phyloP scores from a whole-genome alignment of 139 green algal genomes.

The Ettlia oleoabundans region DNA sequence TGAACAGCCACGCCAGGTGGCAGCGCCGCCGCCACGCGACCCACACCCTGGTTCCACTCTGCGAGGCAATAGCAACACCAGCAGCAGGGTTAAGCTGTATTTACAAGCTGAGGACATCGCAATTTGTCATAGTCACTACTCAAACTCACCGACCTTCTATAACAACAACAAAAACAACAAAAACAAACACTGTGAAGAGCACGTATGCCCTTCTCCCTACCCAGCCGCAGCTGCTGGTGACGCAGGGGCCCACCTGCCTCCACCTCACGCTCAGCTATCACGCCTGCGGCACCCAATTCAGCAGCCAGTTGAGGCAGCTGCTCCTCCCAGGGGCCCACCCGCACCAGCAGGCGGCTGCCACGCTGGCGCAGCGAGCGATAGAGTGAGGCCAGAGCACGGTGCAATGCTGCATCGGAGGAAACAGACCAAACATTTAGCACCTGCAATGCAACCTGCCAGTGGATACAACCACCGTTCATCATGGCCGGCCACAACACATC shows the following conservation, averaged over 20 bases:
- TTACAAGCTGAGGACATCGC: too few relatives aligned
- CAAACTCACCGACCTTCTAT: too few relatives aligned
- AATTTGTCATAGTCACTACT: too few relatives aligned
- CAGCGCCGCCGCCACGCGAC: background rate
- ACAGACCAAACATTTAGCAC: too few relatives aligned
- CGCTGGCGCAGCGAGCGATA: conserved; percentile 43
- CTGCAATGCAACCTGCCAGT: too few relatives aligned
- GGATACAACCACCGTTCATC: background rate
- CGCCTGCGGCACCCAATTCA: conserved; percentile 18
- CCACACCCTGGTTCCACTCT: conserved; percentile 28
- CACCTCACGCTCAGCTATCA: conserved; percentile 73
- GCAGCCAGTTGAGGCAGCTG: conserved; percentile 42
- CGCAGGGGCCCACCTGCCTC: conserved; percentile 49
- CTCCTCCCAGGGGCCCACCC: conserved; percentile 45
- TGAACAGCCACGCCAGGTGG: background rate
- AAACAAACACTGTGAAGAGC: too few relatives aligned
- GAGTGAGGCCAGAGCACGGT: conserved; percentile 52
- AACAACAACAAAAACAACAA: too few relatives aligned
- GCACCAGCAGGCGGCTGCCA: conserved; percentile 66
- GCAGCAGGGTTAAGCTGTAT: background rate
- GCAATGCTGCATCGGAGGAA: conserved; percentile 54
- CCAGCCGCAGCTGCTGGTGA: too few relatives aligned
- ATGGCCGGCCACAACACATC: too few relatives aligned
- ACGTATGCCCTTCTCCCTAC: background rate
- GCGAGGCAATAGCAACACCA: background rate